Conservation (phyloP, 371 early-diverging fungal genomes). For the Syncephalastrum contaminatum region DNA sequence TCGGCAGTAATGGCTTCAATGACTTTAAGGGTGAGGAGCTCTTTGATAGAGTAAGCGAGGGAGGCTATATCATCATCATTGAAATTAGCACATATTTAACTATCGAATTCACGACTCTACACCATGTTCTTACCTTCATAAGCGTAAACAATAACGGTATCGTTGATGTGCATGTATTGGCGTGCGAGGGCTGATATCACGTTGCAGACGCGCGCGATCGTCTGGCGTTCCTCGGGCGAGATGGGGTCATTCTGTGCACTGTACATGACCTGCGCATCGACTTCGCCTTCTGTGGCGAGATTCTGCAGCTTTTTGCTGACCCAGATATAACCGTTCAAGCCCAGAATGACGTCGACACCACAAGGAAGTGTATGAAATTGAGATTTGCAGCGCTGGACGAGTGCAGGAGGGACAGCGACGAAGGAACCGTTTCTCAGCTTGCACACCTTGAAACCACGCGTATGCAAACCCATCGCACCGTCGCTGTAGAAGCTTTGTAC, state of each 20-base stretch:
- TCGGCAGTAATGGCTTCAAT: slow-evolving; percentile 53
- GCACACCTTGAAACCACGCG: slow-evolving; percentile 95
- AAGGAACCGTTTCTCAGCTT: slow-evolving; percentile 94
- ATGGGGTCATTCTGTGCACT: slow-evolving; percentile 60
- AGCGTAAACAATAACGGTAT: slow-evolving; percentile 81
- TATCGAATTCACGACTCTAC: neutral
- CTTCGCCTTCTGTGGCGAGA: slow-evolving; percentile 48
- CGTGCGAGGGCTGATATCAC: slow-evolving; percentile 79
- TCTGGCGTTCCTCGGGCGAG: slow-evolving; percentile 58
- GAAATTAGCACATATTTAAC: neutral
- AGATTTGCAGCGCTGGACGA: slow-evolving; percentile 89
- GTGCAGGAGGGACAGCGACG: slow-evolving; percentile 79
- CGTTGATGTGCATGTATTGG: slow-evolving; percentile 78
- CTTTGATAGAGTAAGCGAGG: slow-evolving; percentile 61
- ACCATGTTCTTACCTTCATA: slow-evolving; percentile 60
- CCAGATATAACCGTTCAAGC: slow-evolving; percentile 97
- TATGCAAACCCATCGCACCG: slow-evolving; percentile 92
- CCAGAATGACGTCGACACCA: slow-evolving; percentile 92
- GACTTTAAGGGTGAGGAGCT: slow-evolving; percentile 59
- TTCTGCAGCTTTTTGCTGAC: slow-evolving; percentile 77
- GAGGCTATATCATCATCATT: slow-evolving; percentile 47
- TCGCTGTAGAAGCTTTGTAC: slow-evolving; percentile 91
- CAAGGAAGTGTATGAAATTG: slow-evolving; percentile 88
- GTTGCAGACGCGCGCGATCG: slow-evolving; percentile 87
- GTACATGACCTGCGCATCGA: slow-evolving; percentile 74